These are phyloP conservation scores for Dinochytrium kinnereticum DNA, from an alignment of 371 early-diverging fungal genomes.

Conservation along the genomic window DNA sequence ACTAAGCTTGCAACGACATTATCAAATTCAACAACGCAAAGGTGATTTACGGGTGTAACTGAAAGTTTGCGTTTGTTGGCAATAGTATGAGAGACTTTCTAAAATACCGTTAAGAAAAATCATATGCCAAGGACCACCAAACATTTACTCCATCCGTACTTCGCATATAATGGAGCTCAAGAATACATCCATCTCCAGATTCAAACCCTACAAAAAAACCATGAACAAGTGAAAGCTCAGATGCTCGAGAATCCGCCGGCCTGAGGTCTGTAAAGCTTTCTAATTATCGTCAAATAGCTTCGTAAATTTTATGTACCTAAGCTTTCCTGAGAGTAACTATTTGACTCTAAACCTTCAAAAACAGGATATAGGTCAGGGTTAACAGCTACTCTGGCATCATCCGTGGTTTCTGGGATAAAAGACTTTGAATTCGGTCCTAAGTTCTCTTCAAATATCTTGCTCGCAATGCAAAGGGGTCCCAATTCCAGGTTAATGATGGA, in stretches of 20 bases:
- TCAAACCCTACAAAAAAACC: slow-evolving; percentile 15
- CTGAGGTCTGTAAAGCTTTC: not conserved
- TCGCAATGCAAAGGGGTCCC: not conserved
- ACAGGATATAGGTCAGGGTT: not conserved
- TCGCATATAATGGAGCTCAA: not conserved
- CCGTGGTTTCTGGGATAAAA: not conserved
- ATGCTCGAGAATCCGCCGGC: not conserved
- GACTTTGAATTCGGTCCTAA: not conserved
- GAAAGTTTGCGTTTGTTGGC: not conserved
- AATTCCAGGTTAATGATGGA: not conserved
- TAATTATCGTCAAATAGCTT: too few species aligned
- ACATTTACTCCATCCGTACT: not conserved
- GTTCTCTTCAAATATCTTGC: slow-evolving; percentile 11
- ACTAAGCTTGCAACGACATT: not conserved
- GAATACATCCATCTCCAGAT: not conserved
- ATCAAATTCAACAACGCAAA: slow-evolving; percentile 7
- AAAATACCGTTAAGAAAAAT: not conserved
- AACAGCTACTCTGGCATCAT: not conserved
- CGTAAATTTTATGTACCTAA: too few species aligned
- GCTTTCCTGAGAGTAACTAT: too few species aligned
- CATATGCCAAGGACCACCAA: not conserved
- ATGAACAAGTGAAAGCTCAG: not conserved
- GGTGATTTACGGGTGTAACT: not conserved
- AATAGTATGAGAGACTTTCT: not conserved
- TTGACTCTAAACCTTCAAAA: not conserved